A percentile compares a stretch with the other conserved stretches of the same genome.
phyloP scores from a whole-genome alignment of 805 yeast genomes.

The Wickerhamiella sergipiensis region DNA sequence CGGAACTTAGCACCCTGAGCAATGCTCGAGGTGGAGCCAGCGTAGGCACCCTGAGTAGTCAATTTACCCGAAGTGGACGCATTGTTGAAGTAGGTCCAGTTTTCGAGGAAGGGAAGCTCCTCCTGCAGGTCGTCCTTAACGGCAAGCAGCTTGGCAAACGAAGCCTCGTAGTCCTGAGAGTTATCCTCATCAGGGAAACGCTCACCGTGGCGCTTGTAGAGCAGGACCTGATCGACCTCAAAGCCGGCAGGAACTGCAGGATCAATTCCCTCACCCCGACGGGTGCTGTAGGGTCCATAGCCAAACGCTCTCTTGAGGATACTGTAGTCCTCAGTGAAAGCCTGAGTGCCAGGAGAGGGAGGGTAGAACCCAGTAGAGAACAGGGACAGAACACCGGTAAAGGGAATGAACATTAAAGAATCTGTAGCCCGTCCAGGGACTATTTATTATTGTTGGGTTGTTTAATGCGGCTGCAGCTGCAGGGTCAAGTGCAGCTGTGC shows the following conservation, averaged over 20 bases:
- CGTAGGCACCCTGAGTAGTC: constrained; percentile 27
- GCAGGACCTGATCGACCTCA: constrained; percentile 34
- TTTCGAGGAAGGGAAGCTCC: constrained; percentile 10
- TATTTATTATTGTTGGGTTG: not conserved
- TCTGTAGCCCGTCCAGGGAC: not conserved
- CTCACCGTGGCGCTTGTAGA: constrained; percentile 39
- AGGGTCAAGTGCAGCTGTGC: not conserved
- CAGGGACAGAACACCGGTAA: not conserved
- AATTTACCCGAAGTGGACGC: constrained; percentile 15
- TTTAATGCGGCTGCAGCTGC: not conserved
- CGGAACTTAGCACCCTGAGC: constrained; percentile 34
- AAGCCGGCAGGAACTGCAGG: constrained; percentile 34
- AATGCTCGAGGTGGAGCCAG: constrained; percentile 34
- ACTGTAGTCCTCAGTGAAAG: constrained; percentile 30
- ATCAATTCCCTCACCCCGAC: constrained; percentile 35
- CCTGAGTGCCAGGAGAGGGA: constrained; percentile 10
- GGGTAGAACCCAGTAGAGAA: not conserved
- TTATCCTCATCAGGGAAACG: constrained; percentile 27
- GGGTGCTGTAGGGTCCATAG: constrained; percentile 35
- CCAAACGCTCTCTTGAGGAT: constrained; percentile 34
- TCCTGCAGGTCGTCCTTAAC: constrained; percentile 9
- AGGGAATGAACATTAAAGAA: not conserved
- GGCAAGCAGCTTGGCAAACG: constrained; percentile 5
- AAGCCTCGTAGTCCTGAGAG: constrained; percentile 20
- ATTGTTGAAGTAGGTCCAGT: constrained; percentile 24